These are phyloP conservation scores for Picochlorum costavermella DNA, from an alignment of 139 green algal genomes.

Conservation along the genomic window DNA sequence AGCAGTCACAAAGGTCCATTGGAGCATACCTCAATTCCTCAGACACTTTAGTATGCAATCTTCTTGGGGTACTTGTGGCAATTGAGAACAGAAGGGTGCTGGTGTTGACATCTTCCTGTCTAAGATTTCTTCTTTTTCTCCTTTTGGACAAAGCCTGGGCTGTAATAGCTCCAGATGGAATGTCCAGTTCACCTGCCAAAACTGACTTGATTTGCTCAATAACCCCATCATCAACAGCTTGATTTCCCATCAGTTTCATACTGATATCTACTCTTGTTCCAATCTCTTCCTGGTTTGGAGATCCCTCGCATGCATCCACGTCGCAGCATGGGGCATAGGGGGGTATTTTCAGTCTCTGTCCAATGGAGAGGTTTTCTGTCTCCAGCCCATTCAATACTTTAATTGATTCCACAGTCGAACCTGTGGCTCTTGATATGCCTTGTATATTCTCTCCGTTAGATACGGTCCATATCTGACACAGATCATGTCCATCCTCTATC, in stretches of 20 bases:
- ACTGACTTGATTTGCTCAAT: background rate
- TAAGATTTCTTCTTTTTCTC: no score
- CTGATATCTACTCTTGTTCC: background rate
- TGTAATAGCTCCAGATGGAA: background rate
- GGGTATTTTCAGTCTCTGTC: constrained; percentile 3
- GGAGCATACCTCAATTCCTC: no score
- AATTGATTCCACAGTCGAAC: background rate
- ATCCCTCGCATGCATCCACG: background rate
- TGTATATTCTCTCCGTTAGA: background rate
- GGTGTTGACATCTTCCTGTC: no score
- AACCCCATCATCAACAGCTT: no score
- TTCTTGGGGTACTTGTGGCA: no score
- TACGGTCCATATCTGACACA: background rate
- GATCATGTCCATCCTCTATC: no score
- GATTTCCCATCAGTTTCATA: no score
- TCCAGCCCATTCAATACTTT: background rate
- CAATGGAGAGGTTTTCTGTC: background rate
- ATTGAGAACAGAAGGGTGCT: no score
- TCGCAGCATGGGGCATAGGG: constrained; percentile 12
- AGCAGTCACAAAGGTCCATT: no score
- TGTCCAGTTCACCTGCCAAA: background rate
- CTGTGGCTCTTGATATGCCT: background rate
- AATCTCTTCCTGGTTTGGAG: background rate
- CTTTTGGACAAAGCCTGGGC: background rate
- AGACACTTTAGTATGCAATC: no score